phyloP scores from a whole-genome alignment of 192 early-diverging fungal species.

The Helicostylum pulchrum region DNA sequence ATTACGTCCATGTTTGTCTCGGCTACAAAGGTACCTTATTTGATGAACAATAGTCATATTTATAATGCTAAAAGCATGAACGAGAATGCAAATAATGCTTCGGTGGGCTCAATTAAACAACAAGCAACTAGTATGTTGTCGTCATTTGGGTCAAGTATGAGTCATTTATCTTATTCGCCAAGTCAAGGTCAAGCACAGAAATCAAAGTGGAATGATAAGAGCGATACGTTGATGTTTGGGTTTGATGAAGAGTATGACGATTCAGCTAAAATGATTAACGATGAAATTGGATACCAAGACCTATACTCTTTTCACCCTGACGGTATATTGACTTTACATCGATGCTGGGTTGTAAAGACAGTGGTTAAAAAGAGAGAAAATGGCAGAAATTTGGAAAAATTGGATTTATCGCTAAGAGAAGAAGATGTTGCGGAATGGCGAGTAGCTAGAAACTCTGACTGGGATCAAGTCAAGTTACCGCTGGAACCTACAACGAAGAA shows the following conservation, averaged over 20 bases:
- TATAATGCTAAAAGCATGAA: not conserved
- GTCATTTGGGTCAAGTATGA: constrained; percentile 24
- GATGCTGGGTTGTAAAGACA: constrained; percentile 48
- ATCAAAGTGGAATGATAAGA: constrained; percentile 27
- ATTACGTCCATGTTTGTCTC: constrained; percentile 32
- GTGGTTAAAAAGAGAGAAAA: constrained; percentile 42
- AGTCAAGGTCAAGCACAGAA: not conserved
- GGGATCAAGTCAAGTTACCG: constrained; percentile 42
- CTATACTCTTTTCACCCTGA: constrained; percentile 54
- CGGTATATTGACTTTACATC: constrained; percentile 55
- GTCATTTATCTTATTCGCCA: constrained; percentile 11
- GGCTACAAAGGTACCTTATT: constrained; percentile 13
- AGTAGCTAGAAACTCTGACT: constrained; percentile 42
- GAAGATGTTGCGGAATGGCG: constrained; percentile 61
- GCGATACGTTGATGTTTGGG: constrained; percentile 33
- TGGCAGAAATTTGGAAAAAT: constrained; percentile 43
- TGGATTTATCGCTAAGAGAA: constrained; percentile 47
- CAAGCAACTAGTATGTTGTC: constrained; percentile 29
- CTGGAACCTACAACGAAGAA: constrained; percentile 6
- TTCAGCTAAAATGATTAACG: constrained; percentile 40
- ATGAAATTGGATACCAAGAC: constrained; percentile 44
- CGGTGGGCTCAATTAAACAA: constrained; percentile 15
- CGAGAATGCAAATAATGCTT: not conserved
- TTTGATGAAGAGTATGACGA: constrained; percentile 37
- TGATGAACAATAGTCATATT: constrained; percentile 10